Evolutionary conservation across 2,329 filamentous ascomycete species (phyloP).

Genomic region (Mycosphaerella sp.): DNA sequence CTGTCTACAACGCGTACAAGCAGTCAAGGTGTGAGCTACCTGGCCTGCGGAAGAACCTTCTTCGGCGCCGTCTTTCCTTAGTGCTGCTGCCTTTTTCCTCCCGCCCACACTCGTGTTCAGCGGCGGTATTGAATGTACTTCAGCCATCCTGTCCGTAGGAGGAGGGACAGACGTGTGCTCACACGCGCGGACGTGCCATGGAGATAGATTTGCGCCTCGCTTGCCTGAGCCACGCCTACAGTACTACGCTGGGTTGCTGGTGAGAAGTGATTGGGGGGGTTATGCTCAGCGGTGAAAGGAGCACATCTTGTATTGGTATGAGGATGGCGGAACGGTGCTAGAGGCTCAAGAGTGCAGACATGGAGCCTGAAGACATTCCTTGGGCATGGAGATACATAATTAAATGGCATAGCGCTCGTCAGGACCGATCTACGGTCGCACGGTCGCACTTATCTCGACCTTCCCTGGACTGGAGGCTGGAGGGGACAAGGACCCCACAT

Average conservation of each 20-base stretch:
- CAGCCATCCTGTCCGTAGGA: conserved; percentile 7
- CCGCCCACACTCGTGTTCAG: conserved; percentile 12
- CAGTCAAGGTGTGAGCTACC: conserved; percentile 72
- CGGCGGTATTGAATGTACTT: conserved; percentile 7
- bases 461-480: background rate
- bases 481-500: background rate
- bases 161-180: background rate
- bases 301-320: background rate
- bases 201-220: background rate
- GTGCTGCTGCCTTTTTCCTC: conserved; percentile 23
- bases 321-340: background rate
- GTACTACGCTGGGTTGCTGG: background rate
- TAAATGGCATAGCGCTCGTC: too few species aligned
- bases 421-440: background rate
- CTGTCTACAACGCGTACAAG: conserved; percentile 73
- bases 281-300: background rate
- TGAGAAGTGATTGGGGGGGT: background rate
- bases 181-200: background rate
- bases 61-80: conserved; percentile 22
- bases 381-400: too few species aligned
- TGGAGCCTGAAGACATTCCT: background rate
- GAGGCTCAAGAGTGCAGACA: background rate
- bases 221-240: background rate
- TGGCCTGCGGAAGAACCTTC: conserved; percentile 45
- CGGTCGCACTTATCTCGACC: background rate